These are phyloP conservation scores for Solanum megistacrolobum DNA, from an alignment of 257 asterid genomes.

Conservation along the genomic window DNA sequence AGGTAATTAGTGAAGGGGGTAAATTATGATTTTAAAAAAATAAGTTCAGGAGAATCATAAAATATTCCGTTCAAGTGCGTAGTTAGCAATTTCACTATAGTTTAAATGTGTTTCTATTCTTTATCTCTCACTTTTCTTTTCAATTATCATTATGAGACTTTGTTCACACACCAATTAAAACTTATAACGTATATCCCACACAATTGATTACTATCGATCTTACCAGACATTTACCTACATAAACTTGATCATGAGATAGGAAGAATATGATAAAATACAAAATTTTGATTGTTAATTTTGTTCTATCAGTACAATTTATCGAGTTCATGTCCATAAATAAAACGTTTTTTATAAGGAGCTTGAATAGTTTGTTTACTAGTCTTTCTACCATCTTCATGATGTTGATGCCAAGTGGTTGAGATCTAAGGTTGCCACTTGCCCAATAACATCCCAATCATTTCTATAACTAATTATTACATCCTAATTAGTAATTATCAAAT, in stretches of 20 bases:
- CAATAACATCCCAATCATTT: not conserved
- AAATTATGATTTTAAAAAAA: no score
- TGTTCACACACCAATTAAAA: rapidly evolving
- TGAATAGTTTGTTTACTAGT: not conserved
- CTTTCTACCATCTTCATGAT: not conserved
- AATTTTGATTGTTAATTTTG: not conserved
- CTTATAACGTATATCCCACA: no score
- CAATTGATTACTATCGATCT: not conserved
- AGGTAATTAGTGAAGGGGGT: no score
- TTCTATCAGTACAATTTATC: not conserved
- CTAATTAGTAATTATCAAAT: not conserved
- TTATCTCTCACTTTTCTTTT: no score
- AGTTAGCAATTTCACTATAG: no score
- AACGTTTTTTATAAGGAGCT: not conserved
- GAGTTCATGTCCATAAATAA: not conserved
- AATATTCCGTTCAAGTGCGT: no score
- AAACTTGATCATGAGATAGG: not conserved
- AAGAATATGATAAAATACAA: not conserved
- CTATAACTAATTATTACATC: not conserved
- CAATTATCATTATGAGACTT: not conserved
- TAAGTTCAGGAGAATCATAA: no score
- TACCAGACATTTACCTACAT: not conserved
- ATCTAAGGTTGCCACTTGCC: not conserved
- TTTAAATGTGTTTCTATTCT: no score
- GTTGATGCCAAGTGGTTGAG: not conserved